Base-by-base conservation (phyloP, 805 yeast genomes). In the Candida silvatica region DNA sequence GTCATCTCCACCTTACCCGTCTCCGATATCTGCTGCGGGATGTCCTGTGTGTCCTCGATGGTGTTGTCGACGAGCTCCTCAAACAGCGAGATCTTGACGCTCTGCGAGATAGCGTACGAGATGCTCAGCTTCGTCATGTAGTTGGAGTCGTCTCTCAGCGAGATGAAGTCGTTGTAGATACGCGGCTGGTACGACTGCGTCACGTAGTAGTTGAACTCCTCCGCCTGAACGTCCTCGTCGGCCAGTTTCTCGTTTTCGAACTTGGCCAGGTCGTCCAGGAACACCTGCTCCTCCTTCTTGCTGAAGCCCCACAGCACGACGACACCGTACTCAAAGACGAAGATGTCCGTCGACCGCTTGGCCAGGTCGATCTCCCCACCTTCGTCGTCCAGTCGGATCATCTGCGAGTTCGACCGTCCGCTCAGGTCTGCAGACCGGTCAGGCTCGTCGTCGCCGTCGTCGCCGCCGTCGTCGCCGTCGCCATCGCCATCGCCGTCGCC, bases 21-120 rank as follows among this genome's bases (percentile, higher is more conserved):
- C 24, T 77, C 75, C 1, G 98, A 97, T 52, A 92, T 85, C 56
- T 88, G 95, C 50, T 85, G 94, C 3, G 98, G 98, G 34, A 92
- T 87, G 49, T 88, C 96, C 53, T 90, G 95, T 2, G 97, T 92
- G 53, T 87, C 97, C 54, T 87, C 95, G 51, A 92, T 92, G 3
- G 98, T 92, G 55, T 88, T 88, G 59, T 90, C 96, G 9, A 92
- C 95, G 46, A 92, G 69, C 56, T 90, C 97, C 58, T 92, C 98
- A 59, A 92, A 92, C 20, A 92, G 62, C 4, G 97, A 88, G 18
- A 92, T 90, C 59, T 92, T 92, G 25, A 86, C 97, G 20, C 94
- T 80, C 58, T 92, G 98, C 2, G 97, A 88, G 23, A 92, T 74
- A 0, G 97, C 97, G 61, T 90, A 97, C 1, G 97, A 86, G 8